Evolutionary conservation across 139 green algal genomes (phyloP), one percentile per base, ranked within the genome.

Genomic region (Chlamydomonas sp.): DNA sequence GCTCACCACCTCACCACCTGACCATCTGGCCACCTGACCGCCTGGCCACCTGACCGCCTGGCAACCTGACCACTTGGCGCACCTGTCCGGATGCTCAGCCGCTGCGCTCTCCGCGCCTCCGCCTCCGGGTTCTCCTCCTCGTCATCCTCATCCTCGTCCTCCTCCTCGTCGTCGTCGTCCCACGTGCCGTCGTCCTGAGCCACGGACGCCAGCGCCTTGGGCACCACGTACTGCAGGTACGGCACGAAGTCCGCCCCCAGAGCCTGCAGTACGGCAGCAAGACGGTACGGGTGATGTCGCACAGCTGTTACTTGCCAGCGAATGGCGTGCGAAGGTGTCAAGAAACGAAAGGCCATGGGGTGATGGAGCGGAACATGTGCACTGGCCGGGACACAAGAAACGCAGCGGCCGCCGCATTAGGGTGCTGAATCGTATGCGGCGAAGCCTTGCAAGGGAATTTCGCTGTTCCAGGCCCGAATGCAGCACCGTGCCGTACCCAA

Each of bases 61-160:
- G 5, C 58, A 64, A 82, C 7, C 77, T 64, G 58, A 82, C 6
- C 77, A 75, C 15, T 16, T 75, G 68, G 14, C 74, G 66, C 68
- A 88, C 90, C 92, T 87, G 91, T 95, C 60, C 90, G 91, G 1
- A 95, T 88, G 78, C 86, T 91, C 10, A 94, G 74, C 83, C 64
- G 83, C 73, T 80, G 60, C 73, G 16, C 62, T 61, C 74, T 74
- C 83, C 83, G 71, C 74, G 64, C 67, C 12, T 85, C 88, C 60
- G 6, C 57, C 18, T 86, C 84, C 58, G 89, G 84, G 2, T 82
- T 91, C 0, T 87, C 84, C 16, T 82, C 82, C 4, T 80, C 78
- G 14, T 74, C 77, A 49, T 87, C 85, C 2, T 84, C 88, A n/a
- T 78, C 69, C 5, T 71, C 77, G 2, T 92, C 93, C 20, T 96